These are phyloP conservation scores for Phytophthora litchii DNA, from an alignment of 352 stramenopile species.

Conservation along the genomic window DNA sequence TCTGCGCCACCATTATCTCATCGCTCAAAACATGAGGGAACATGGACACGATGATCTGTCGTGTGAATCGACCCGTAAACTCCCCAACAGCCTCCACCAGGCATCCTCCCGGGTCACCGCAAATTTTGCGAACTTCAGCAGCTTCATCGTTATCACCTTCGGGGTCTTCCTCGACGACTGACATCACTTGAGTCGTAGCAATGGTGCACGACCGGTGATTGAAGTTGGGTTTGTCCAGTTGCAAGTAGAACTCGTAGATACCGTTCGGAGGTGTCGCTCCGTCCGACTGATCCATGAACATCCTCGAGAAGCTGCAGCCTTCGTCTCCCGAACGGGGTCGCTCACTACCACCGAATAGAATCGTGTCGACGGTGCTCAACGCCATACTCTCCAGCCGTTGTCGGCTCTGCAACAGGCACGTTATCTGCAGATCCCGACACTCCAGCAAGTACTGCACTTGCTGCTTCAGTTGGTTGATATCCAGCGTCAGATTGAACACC, in stretches of 20 bases:
- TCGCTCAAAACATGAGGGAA: slow-evolving; percentile 32
- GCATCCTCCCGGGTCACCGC: slow-evolving; percentile 15
- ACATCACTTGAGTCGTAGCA: slow-evolving; percentile 34
- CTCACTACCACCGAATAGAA: slow-evolving; percentile 27
- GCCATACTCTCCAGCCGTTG: slow-evolving; percentile 21
- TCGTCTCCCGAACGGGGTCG: slow-evolving; percentile 23
- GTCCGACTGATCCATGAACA: slow-evolving; percentile 37
- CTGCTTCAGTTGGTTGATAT: slow-evolving; percentile 38
- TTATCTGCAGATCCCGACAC: slow-evolving; percentile 27
- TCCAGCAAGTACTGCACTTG: slow-evolving; percentile 35
- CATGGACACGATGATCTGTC: slow-evolving; percentile 33
- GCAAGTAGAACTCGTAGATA: slow-evolving; percentile 34
- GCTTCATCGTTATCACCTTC: slow-evolving; percentile 25
- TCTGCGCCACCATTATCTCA: slow-evolving; percentile 29
- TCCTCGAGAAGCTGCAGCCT: slow-evolving; percentile 35
- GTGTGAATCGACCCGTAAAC: slow-evolving; percentile 33
- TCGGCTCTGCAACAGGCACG: slow-evolving; percentile 24
- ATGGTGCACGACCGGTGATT: slow-evolving; percentile 33
- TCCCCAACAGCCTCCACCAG: slow-evolving; percentile 29
- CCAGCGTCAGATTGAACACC: slow-evolving; percentile 35
- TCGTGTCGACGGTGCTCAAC: slow-evolving; percentile 24
- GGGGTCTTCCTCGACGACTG: slow-evolving; percentile 23
- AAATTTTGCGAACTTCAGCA: slow-evolving; percentile 22
- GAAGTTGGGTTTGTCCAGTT: slow-evolving; percentile 35
- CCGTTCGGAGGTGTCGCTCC: slow-evolving; percentile 16